Evolutionary conservation across 352 stramenopile species (phyloP).

Genomic region (Globisporangium recalcitrans): DNA sequence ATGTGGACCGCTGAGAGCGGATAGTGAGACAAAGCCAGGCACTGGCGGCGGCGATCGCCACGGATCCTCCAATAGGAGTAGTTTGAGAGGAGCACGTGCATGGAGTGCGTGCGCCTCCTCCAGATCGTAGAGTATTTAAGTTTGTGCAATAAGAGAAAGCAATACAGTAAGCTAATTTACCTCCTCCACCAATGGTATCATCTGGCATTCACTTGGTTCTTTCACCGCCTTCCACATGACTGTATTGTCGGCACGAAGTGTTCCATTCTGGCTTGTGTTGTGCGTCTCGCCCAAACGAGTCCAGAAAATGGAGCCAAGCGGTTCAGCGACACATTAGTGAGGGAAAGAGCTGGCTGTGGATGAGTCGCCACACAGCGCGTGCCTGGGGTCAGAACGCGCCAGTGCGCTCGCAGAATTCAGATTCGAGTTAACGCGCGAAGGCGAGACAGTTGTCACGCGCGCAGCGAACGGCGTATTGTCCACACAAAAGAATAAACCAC

Average conservation of each 20-base stretch:
- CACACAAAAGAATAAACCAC: not conserved
- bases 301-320: conserved; percentile 2
- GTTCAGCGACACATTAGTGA: not conserved
- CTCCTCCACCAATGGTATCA: not conserved
- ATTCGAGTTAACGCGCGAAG: not conserved
- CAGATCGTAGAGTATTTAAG: not conserved
- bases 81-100: not conserved
- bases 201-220: not conserved
- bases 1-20: not conserved
- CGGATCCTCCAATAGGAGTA: not conserved
- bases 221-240: not conserved
- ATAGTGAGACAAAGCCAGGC: not conserved
- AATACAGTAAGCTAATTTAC: not conserved
- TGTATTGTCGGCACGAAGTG: not conserved
- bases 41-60: not conserved
- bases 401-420: not conserved
- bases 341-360: not conserved
- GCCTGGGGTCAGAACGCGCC: not conserved
- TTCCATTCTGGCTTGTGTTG: not conserved
- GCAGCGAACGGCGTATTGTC: too few relatives aligned
- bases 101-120: not conserved
- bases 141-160: not conserved
- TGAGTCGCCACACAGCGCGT: not conserved
- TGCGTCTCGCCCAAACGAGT: not conserved
- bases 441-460: not conserved